A percentile compares a stretch with the other conserved stretches of the same genome.
Evolutionary conservation across 805 yeast species (phyloP).

Genomic region (Geotrichum ghanense): DNA sequence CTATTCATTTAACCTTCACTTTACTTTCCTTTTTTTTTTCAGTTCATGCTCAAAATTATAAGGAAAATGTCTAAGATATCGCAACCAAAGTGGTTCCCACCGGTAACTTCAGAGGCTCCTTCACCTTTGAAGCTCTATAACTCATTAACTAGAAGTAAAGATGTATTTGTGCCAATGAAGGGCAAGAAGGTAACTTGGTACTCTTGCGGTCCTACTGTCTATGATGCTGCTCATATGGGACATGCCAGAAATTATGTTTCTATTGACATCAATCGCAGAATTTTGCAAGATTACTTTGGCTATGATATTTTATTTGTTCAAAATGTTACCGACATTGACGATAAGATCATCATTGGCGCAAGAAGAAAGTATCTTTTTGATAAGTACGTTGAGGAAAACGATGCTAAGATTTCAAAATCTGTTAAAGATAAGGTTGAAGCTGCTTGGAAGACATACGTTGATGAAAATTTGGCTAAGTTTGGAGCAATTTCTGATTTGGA

Average conservation of each 20-base stretch:
- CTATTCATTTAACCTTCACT: too few species aligned
- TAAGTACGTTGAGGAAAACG: constrained; percentile 33
- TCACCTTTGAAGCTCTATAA: constrained; percentile 46
- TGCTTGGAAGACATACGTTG: constrained; percentile 40
- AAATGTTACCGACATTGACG: constrained; percentile 98
- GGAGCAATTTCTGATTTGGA: constrained; percentile 34
- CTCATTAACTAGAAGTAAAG: constrained; percentile 73
- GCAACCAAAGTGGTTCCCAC: constrained; percentile 46
- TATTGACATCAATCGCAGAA: constrained; percentile 83
- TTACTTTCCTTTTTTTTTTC: background rate
- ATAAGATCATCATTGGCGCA: constrained; percentile 89
- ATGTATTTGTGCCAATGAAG: constrained; percentile 58
- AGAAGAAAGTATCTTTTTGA: constrained; percentile 79
- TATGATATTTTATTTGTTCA: constrained; percentile 82
- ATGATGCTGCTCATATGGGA: constrained; percentile 95
- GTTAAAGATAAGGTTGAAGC: constrained; percentile 30
- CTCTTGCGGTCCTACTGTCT: constrained; percentile 97
- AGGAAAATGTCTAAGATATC: constrained; percentile 13
- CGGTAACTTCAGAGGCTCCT: constrained; percentile 16
- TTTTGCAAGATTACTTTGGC: constrained; percentile 83
- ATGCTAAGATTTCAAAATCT: constrained; percentile 20
- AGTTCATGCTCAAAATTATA: background rate
- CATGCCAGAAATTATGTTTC: constrained; percentile 96
- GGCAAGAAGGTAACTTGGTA: constrained; percentile 75
- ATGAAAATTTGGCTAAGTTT: constrained; percentile 38